Evolutionary conservation across 352 stramenopile species (phyloP), one percentile per base, ranked within the genome.

Genomic region (Globisporangium okanoganense): DNA sequence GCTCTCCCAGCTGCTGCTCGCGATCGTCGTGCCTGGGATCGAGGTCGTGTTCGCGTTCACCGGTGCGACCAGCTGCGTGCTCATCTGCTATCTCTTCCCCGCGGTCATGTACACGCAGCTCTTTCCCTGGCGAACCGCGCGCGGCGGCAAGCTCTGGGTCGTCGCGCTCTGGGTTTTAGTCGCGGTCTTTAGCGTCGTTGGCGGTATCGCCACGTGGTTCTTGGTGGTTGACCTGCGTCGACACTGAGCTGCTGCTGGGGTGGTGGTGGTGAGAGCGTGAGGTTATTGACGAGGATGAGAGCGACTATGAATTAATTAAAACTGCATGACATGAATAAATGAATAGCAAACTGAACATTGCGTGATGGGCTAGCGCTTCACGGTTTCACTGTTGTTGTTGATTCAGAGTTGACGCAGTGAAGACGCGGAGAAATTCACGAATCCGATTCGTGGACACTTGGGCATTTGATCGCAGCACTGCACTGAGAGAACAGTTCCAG

Each of bases 11-110:
- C 60, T 91, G 35, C 47, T 87, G 29, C 44, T 82, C 2, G 82
- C 79, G 0, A 76, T 86, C 8, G 67, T 72, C 43, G 79, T 90
- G 36, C 80, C 83, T 0, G 83, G 73, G 18, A 75, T 86, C 31
- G 71, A 86, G 52, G 62, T 76, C 16, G 70, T 83, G n/a, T 87
- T 87, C 56, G 69, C 75, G 13, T 58, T 84, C n/a, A 60, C 76
- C 16, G 77, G 77, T n/a, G 75, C 73, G 18, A 85, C 66, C 1
- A 78, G 66, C 51, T 77, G 67, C 22, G 65, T 77, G 45, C 58
- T 78, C 24, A 75, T 86, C 56, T 83, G 77, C 69, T 83, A 73
- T 35, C 62, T 78, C 13, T 80, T 86, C 45, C 72, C 77, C 1
- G 65, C 76, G 6, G 53, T 69, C 14, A 67, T 72, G 29, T 87